A percentile compares a stretch with the other conserved stretches of the same genome.
Conservation (phyloP, 495 filamentous ascomycete genomes). For the Alectoria sarmentosa region DNA sequence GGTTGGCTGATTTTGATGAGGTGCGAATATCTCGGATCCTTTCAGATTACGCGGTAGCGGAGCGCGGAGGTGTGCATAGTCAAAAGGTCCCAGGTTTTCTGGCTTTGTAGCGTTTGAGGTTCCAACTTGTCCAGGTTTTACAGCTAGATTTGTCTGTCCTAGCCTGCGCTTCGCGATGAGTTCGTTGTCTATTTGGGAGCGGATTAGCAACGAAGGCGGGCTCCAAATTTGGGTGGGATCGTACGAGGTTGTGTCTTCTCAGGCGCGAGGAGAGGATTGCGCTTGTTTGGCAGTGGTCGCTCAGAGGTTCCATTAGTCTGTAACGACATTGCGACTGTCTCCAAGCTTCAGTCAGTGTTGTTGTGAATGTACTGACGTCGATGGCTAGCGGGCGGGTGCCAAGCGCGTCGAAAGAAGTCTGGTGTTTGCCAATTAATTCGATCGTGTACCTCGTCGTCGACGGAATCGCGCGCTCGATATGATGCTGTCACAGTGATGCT, state of each 20-base stretch:
- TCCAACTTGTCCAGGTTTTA: constrained; percentile 63
- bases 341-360: not conserved
- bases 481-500: constrained; percentile 8
- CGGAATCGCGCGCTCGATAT: constrained; percentile 9
- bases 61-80: constrained; percentile 91
- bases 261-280: constrained; percentile 71
- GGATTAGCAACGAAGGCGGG: constrained; percentile 25
- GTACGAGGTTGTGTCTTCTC: constrained; percentile 60
- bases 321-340: constrained; percentile 26
- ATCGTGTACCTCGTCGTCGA: constrained; percentile 9
- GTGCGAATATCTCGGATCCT: constrained; percentile 82
- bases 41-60: constrained; percentile 81
- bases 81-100: constrained; percentile 73
- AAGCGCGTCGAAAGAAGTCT: constrained; percentile 10
- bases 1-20: constrained; percentile 40
- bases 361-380: constrained; percentile 14
- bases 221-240: constrained; percentile 20
- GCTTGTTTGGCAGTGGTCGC: constrained; percentile 58
- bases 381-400: constrained; percentile 14
- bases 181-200: constrained; percentile 33
- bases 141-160: constrained; percentile 81
- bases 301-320: constrained; percentile 46
- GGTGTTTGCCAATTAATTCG: not conserved
- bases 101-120: constrained; percentile 58
- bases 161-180: constrained; percentile 80